Conservation (phyloP, 179 eudicot species). For the Silene coronaria region DNA sequence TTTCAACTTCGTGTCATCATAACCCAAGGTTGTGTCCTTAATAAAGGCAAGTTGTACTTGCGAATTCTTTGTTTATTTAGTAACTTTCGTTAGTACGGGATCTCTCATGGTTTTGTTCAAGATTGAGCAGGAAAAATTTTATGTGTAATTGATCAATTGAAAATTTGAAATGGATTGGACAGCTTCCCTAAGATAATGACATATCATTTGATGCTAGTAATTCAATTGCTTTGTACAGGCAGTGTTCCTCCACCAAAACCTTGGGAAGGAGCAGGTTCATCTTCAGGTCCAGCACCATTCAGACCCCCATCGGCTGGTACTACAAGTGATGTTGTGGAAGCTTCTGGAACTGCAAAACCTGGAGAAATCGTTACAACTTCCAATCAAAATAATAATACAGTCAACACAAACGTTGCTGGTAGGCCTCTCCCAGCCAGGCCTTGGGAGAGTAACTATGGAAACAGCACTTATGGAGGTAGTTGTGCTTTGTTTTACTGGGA, state of each 20-base stretch:
- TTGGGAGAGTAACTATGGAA: conserved; percentile 68
- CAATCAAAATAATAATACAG: conserved; percentile 35
- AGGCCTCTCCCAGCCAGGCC: conserved; percentile 92
- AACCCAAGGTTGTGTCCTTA: not conserved
- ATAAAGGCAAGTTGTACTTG: not conserved
- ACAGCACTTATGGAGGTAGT: conserved; percentile 67
- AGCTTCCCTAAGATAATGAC: not conserved
- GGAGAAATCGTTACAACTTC: conserved; percentile 77
- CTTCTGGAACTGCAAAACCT: conserved; percentile 89
- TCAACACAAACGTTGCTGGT: conserved; percentile 53
- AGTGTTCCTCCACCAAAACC: conserved; percentile 79
- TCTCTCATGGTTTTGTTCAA: no score
- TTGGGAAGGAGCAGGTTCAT: conserved; percentile 86
- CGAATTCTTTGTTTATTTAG: not conserved
- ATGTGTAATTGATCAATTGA: not conserved
- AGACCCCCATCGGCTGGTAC: conserved; percentile 81
- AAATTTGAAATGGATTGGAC: no score
- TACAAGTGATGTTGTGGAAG: conserved; percentile 89
- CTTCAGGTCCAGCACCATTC: conserved; percentile 90
- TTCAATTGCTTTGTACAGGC: conserved; percentile 33
- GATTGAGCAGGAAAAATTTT: not conserved
- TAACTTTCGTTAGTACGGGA: no score
- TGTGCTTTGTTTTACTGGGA: not conserved
- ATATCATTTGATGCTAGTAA: conserved; percentile 3
- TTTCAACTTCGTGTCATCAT: not conserved